These are phyloP conservation scores for Torulaspora maleeae DNA, from an alignment of 805 yeast genomes.

Conservation along the genomic window DNA sequence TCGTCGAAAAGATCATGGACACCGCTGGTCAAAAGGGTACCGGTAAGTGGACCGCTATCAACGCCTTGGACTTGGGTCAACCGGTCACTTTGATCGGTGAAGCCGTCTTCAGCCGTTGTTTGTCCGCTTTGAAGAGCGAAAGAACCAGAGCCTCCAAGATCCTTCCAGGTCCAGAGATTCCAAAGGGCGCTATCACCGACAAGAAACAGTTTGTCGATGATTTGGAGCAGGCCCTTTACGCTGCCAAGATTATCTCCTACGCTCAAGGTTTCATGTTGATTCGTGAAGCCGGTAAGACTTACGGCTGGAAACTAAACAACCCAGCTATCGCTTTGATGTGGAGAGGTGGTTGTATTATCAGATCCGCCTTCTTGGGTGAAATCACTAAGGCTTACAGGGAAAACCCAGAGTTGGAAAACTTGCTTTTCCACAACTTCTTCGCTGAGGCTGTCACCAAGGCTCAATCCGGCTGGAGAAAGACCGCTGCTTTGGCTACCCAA, in stretches of 20 bases:
- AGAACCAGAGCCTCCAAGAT: constrained; percentile 79
- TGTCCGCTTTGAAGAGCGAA: constrained; percentile 88
- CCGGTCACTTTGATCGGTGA: constrained; percentile 98
- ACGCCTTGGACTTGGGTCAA: constrained; percentile 95
- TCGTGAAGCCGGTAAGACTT: constrained; percentile 96
- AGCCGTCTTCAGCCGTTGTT: constrained; percentile 95
- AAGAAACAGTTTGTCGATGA: constrained; percentile 82
- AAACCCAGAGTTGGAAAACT: constrained; percentile 89
- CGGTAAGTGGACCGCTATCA: constrained; percentile 99
- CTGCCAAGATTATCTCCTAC: constrained; percentile 96
- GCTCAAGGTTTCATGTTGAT: constrained; percentile 99
- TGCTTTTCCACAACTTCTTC: constrained; percentile 94
- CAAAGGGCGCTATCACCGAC: constrained; percentile 63
- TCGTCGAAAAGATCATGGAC: constrained; percentile 95
- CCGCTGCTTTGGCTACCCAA: constrained; percentile 69
- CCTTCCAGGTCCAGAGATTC: constrained; percentile 72
- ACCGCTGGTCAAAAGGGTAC: constrained; percentile 99
- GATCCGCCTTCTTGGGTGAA: constrained; percentile 97
- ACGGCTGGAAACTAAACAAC: constrained; percentile 95
- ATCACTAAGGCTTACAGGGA: constrained; percentile 94
- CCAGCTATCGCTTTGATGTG: constrained; percentile 99
- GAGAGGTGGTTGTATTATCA: constrained; percentile 99
- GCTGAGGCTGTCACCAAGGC: constrained; percentile 86
- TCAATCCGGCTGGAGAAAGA: constrained; percentile 91
- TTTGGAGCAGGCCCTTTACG: constrained; percentile 96